Base-by-base conservation (phyloP, 805 yeast genomes). In the Nakazawaea sp. region DNA sequence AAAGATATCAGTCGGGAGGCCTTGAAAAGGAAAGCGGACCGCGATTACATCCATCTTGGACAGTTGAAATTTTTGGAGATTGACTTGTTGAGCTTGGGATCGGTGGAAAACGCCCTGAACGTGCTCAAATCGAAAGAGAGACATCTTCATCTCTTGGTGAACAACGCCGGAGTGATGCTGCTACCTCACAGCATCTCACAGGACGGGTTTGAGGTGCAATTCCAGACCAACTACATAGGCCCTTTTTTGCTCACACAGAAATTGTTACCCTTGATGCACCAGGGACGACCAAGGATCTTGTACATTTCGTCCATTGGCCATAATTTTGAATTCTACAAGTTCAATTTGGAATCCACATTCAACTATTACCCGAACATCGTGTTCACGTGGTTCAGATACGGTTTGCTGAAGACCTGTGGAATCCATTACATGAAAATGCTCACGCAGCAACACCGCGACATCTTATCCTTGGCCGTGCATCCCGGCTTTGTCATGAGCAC, bases 401-500 rank as follows among this genome's bases (percentile, higher is more conserved):
- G 85, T 1, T 58, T 75, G 56, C 84, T 92, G 11, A 86, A 86
- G 51, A 75, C 83, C 1, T 81, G 83, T 0, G 82, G 84, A 0
- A 84, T 85, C 30, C 96, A 86, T 47, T 72, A 77, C 49, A 70
- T 77, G 49, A 75, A 75, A 46, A 65, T 77, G 54, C 56, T 86
- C 17, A 73, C 90, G 0, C 61, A 74, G 26, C 68, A 78, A 41
- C 69, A 83, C 51, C 92, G 94, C 0, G 67, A 75, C 15, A 64
- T 85, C 8, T 54, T 78, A 27, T 75, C 79, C 40, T 56, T 75
- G 26, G 68, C 86, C 2, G 83, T 84, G 3, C 89, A 85, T 49
- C 95, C 95, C 0, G 96, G 96, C 0, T 70, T 84, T 45, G 85
- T 84, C n/a, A 79, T 86, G 83, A 78, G 78, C 48, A 79, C 95